Base-by-base conservation (phyloP, 768 basidiomycete genomes). In the Jaapia argillacea region DNA sequence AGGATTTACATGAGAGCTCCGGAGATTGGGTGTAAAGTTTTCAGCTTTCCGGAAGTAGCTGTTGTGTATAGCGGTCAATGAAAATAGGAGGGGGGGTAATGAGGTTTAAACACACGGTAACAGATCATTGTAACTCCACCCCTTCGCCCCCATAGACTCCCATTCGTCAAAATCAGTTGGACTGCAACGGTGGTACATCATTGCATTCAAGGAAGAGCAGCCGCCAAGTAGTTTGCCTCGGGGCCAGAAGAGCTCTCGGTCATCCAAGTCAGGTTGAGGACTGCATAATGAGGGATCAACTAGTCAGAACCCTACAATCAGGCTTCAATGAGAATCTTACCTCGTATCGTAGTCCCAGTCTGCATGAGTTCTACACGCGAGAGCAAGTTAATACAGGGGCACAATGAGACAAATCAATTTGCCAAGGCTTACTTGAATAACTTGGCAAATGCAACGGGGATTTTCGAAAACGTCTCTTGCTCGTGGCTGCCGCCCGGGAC, bases 211-310 rank as follows among this genome's bases (percentile, higher is more conserved):
- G 2, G 78, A 68, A 4, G 79, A 77, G 44, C 84, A 86, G 54
- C 84, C 84, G 20, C 84, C 84, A 5, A 86, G 69, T 55, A 86
- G 63, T 53, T 77, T 83, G 1, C 62, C 82, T 84, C n/a, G n/a
- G n/a, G n/a, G n/a, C n/a, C n/a, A n/a, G n/a, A n/a, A n/a, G n/a
- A n/a, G n/a, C n/a, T n/a, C n/a, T n/a, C n/a, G n/a, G n/a, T n/a
- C n/a, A n/a, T n/a, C n/a, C n/a, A n/a, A n/a, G n/a, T n/a, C n/a
- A n/a, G n/a, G n/a, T n/a, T n/a, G n/a, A n/a, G n/a, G n/a, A n/a
- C n/a, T n/a, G n/a, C n/a, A n/a, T n/a, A n/a, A n/a, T n/a, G n/a
- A n/a, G n/a, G n/a, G n/a, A n/a, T n/a, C n/a, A n/a, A n/a, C n/a
- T n/a, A n/a, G n/a, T n/a, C n/a, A n/a, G n/a, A n/a, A n/a, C n/a